phyloP scores from a whole-genome alignment of 306 rosid species.

The Astragalus membranaceus region DNA sequence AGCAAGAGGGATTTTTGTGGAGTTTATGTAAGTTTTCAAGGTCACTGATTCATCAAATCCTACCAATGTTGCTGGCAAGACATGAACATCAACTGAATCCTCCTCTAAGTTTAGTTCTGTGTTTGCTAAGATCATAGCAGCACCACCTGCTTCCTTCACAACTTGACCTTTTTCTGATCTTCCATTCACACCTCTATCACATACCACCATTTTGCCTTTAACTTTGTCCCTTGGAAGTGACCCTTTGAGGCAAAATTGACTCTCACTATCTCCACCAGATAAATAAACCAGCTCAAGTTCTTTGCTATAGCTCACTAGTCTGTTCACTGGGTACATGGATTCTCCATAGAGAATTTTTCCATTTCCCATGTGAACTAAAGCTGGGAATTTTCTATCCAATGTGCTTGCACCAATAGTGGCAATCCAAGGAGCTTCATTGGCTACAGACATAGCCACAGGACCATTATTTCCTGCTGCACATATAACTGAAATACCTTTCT shows the following conservation, averaged over 20 bases:
- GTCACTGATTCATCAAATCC: slow-evolving; percentile 71
- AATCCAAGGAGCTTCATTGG: slow-evolving; percentile 97
- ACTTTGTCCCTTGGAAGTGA: slow-evolving; percentile 75
- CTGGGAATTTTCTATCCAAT: slow-evolving; percentile 70
- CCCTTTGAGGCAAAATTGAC: slow-evolving; percentile 67
- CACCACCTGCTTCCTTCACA: slow-evolving; percentile 87
- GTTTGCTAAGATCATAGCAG: slow-evolving; percentile 79
- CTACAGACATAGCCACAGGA: slow-evolving; percentile 67
- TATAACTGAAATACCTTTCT: slow-evolving; percentile 69
- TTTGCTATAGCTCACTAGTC: slow-evolving; percentile 12
- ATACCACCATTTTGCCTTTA: slow-evolving; percentile 69
- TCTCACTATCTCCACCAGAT: slow-evolving; percentile 34
- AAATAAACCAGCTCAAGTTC: slow-evolving; percentile 61
- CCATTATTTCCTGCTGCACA: slow-evolving; percentile 94
- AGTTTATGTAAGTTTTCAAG: slow-evolving; percentile 64
- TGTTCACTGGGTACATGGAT: slow-evolving; percentile 60
- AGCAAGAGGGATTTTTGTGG: slow-evolving; percentile 52
- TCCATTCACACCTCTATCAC: slow-evolving; percentile 82
- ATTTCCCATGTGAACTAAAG: slow-evolving; percentile 53
- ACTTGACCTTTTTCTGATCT: slow-evolving; percentile 87
- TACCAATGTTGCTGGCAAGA: slow-evolving; percentile 78
- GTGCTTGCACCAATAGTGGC: slow-evolving; percentile 82
- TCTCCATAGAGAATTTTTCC: slow-evolving; percentile 67
- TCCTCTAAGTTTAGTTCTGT: slow-evolving; percentile 76
- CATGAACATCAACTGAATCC: slow-evolving; percentile 91